phyloP scores from a whole-genome alignment of 2,329 filamentous ascomycete species.

The Phaeosphaeriaceae sp. region DNA sequence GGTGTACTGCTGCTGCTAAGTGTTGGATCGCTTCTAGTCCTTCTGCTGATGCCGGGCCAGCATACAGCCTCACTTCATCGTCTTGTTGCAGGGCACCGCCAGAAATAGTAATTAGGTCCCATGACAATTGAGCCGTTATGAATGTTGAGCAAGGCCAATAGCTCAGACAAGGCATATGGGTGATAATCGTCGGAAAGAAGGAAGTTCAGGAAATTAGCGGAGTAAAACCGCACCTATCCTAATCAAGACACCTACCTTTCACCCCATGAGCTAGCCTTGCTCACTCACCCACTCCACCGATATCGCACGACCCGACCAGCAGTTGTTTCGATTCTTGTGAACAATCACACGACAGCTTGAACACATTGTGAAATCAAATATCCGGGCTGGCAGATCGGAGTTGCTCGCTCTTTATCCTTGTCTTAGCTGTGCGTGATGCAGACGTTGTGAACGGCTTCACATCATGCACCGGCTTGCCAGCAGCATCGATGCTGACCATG shows the following conservation, averaged over 20 bases:
- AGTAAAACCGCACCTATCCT: background rate
- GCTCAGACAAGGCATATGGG: background rate
- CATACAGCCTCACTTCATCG: too few species aligned
- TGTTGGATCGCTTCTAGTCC: background rate
- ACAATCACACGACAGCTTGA: background rate
- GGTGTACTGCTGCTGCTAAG: background rate
- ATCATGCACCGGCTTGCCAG: background rate
- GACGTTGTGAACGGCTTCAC: background rate
- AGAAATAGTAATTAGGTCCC: too few species aligned
- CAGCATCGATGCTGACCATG: background rate
- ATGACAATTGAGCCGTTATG: too few species aligned
- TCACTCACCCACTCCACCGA: background rate
- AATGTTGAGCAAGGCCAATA: too few species aligned
- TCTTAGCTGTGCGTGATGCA: background rate
- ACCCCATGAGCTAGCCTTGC: background rate
- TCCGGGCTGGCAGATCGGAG: conserved; percentile 2
- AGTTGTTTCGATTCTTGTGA: conserved; percentile 2
- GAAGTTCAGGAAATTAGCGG: background rate
- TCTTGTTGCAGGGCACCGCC: too few species aligned
- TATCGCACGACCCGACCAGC: background rate
- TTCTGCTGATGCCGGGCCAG: background rate
- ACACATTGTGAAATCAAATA: background rate
- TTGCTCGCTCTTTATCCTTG: conserved; percentile 7
- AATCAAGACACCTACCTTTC: background rate
- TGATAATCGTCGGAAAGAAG: background rate